phyloP scores from a whole-genome alignment of 257 asterid genomes.

The Cruciata laevipes region DNA sequence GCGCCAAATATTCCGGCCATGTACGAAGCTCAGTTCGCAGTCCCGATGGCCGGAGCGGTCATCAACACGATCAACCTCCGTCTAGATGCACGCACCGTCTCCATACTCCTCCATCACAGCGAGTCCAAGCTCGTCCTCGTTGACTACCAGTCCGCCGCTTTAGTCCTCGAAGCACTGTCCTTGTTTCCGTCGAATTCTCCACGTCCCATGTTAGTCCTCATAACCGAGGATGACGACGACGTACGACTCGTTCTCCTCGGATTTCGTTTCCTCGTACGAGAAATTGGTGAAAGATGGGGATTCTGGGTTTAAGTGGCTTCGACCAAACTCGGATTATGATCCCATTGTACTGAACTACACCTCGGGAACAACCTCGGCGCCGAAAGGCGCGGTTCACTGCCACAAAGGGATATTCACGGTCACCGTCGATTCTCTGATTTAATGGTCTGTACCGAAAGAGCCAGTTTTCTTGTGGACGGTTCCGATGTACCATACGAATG shows the following conservation, averaged over 20 bases:
- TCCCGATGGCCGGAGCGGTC: conserved; percentile 79
- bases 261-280: conserved; percentile 9
- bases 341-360: conserved; percentile 64
- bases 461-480: conserved; percentile 78
- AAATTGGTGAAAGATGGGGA: conserved; percentile 34
- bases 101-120: conserved; percentile 50
- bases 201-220: conserved; percentile 40
- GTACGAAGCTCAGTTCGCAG: conserved; percentile 72
- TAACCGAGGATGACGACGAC: conserved; percentile 17
- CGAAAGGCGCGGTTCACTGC: conserved; percentile 73
- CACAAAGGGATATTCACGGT: conserved; percentile 54
- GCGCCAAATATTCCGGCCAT: conserved; percentile 72
- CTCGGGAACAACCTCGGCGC: conserved; percentile 79
- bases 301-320: conserved; percentile 48
- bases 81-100: conserved; percentile 54
- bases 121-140: conserved; percentile 53
- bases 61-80: conserved; percentile 60
- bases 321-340: conserved; percentile 48
- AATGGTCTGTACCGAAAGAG: conserved; percentile 64
- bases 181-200: conserved; percentile 29
- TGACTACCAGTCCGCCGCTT: conserved; percentile 38
- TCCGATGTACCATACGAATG: conserved; percentile 86
- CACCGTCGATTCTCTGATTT: conserved; percentile 45
- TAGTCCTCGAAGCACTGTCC: conserved; percentile 44
- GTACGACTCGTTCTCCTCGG: background rate